Conservation (phyloP, 257 asterid genomes). For the Solanum sparsipilum region DNA sequence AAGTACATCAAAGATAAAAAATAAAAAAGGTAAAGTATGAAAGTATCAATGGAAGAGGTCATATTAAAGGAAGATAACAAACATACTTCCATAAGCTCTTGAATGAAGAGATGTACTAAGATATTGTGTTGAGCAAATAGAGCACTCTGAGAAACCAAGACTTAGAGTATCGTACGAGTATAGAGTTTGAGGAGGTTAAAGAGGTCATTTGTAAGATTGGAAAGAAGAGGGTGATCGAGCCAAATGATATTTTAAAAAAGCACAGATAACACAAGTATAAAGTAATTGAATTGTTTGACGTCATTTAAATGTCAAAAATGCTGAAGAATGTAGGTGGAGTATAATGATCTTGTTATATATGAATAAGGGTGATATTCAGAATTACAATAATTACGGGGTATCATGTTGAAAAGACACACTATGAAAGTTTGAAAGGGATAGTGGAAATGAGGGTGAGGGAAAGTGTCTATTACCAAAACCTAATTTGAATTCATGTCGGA, state of each 20-base stretch:
- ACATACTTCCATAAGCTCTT: not conserved
- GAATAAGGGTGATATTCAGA: not conserved
- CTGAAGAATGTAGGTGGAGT: not conserved
- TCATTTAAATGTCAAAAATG: no score
- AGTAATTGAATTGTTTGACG: not conserved
- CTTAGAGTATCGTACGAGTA: not conserved
- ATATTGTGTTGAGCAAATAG: not conserved
- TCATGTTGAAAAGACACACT: not conserved
- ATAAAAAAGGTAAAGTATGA: accelerated
- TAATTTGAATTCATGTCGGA: not conserved
- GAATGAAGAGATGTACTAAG: not conserved
- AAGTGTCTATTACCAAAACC: not conserved
- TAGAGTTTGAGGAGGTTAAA: no score
- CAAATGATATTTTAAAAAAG: no score
- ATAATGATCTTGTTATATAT: not conserved
- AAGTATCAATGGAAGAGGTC: not conserved
- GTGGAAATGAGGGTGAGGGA: not conserved
- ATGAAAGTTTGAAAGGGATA: not conserved
- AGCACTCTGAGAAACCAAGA: not conserved
- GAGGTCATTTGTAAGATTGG: not conserved
- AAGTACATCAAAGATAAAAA: not conserved
- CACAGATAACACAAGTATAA: not conserved
- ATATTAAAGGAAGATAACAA: no score
- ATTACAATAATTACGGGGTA: not conserved
- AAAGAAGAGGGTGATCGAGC: not conserved